Conservation (phyloP, 192 early-diverging fungal genomes). For the Backusella morwellensis region DNA sequence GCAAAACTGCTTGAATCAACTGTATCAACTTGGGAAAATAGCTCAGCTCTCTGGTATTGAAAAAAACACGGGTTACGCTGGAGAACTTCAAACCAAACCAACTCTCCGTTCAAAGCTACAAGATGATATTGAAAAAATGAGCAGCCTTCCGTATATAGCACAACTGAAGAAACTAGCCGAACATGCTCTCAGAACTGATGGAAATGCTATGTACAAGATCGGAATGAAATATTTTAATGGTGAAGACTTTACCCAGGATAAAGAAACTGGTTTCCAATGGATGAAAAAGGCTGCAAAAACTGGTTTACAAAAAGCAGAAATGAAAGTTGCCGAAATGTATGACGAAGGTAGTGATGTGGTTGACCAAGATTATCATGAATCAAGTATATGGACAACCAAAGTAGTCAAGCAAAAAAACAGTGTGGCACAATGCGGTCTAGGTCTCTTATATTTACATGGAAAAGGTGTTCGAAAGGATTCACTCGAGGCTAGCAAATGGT, state of each 20-base stretch:
- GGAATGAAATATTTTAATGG: not conserved
- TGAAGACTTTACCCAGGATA: not conserved
- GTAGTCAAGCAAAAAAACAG: not conserved
- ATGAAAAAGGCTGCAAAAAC: not conserved
- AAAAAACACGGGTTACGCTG: not conserved
- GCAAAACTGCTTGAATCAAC: not conserved
- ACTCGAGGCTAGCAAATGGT: not conserved
- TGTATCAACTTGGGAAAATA: not conserved
- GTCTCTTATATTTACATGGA: not conserved
- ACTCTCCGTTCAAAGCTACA: not conserved
- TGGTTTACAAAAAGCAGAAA: not conserved
- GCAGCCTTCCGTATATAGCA: not conserved
- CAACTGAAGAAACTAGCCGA: not conserved
- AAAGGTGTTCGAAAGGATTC: not conserved
- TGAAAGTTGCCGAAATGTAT: not conserved
- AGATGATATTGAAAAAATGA: not conserved
- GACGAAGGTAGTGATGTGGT: not conserved
- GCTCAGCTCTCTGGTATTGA: too few species aligned
- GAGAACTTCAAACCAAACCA: not conserved
- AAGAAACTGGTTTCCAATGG: not conserved
- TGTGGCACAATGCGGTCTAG: not conserved
- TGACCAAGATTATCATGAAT: not conserved
- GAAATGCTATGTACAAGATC: not conserved
- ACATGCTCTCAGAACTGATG: not conserved
- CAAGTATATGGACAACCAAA: not conserved